Evolutionary conservation across 1,284 basidiomycete species (phyloP), one percentile per base, ranked within the genome.

Genomic region (Leccinum variabile): DNA sequence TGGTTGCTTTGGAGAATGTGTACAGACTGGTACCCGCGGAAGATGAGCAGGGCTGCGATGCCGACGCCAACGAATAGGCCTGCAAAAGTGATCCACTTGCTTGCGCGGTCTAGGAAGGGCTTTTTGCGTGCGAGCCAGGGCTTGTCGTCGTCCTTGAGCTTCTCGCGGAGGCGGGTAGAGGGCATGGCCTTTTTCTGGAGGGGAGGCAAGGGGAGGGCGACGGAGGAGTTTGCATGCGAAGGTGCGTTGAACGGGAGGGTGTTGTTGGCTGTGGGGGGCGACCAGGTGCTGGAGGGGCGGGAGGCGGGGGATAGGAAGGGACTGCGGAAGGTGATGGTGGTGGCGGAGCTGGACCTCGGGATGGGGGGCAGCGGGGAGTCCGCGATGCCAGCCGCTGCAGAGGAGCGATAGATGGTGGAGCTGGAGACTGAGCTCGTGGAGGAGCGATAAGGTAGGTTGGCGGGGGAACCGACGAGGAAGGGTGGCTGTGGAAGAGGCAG

Each of bases 261-360:
- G 32, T 64, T 68, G 60, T 41, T 44, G 5, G 54, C 56, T 0
- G 61, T 16, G 13, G 86, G 85, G 5, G 84, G 88, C 0, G 82
- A 77, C 88, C 87, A 89, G 0, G 87, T 65, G 14, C 81, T 80
- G 0, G 84, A 86, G 0, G 87, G 87, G 25, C 88, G 81, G 3
- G 86, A 87, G 5, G 86, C 81, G 0, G 88, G 88, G 7, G 85
- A 83, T 57, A 90, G 81, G 77, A 89, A 89, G 0, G 88, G 85
- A 0, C 83, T 77, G 28, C 88, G 84, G 77, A 90, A 89, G n/a
- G 62, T 67, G 77, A 79, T 71, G 53, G 72, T 75, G 3, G 78
- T 82, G 0, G 85, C 82, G 2, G 81, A 84, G 65, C 82, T 83
- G 59, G 70, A 72, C 60, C 80, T 78, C 65, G 73, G 72, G 10